A percentile compares a stretch with the other conserved stretches of the same genome.
Conservation (phyloP, 2,329 filamentous ascomycete genomes). For the Fusarium duplospermum region DNA sequence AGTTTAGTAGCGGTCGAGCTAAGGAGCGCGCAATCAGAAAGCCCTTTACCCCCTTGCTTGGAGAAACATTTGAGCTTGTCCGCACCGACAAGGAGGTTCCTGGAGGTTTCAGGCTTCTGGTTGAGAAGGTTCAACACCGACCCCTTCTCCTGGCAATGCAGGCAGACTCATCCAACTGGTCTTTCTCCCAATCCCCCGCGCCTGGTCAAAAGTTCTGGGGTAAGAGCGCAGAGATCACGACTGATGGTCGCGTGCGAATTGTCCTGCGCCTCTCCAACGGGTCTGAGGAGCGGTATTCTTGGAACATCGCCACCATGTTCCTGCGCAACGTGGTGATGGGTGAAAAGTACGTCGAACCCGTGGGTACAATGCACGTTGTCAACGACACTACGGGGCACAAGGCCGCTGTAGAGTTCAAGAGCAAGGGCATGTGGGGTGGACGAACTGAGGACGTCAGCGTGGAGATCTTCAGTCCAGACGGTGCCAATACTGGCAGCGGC, state of each 20-base stretch:
- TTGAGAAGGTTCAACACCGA: conserved; percentile 94
- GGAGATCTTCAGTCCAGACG: conserved; percentile 76
- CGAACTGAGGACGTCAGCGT: conserved; percentile 89
- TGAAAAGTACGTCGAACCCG: conserved; percentile 97
- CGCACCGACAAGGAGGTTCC: conserved; percentile 80
- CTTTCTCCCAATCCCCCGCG: conserved; percentile 85
- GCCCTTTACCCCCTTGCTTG: conserved; percentile 96
- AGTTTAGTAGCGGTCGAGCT: conserved; percentile 82
- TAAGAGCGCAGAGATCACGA: conserved; percentile 93
- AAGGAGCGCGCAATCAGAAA: conserved; percentile 95
- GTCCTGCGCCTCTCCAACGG: conserved; percentile 74
- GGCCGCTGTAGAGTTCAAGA: conserved; percentile 89
- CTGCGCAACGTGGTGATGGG: conserved; percentile 96
- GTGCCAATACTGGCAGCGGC: conserved; percentile 72
- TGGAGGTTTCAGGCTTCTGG: conserved; percentile 86
- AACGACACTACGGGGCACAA: conserved; percentile 88
- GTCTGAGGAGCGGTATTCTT: conserved; percentile 86
- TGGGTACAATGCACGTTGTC: conserved; percentile 86
- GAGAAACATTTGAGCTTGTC: conserved; percentile 94
- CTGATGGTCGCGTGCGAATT: conserved; percentile 86
- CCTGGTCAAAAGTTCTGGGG: conserved; percentile 99
- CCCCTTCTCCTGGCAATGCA: conserved; percentile 94
- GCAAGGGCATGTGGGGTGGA: conserved; percentile 97
- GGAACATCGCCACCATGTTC: conserved; percentile 89
- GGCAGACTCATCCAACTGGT: conserved; percentile 88